A percentile compares a stretch with the other conserved stretches of the same genome.
Conservation (phyloP, 108 stramenopile species). For the Cylindrotheca closterium region DNA sequence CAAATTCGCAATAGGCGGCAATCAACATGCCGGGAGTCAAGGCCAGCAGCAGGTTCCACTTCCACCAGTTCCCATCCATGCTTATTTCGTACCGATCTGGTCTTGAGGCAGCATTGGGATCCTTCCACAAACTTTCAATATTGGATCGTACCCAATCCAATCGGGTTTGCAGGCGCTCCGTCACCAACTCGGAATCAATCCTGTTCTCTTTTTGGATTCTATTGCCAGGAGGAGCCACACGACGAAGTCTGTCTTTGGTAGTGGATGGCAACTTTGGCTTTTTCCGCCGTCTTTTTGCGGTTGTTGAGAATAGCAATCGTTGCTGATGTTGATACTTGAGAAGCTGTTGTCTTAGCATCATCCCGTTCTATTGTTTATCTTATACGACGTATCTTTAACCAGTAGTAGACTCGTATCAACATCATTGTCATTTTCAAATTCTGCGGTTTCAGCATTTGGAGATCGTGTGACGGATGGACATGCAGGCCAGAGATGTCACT, state of each 20-base stretch:
- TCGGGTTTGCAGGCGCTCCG: conserved; percentile 9
- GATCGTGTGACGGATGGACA: background rate
- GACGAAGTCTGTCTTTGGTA: background rate
- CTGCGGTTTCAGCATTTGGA: background rate
- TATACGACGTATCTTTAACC: background rate
- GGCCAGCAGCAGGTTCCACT: conserved; percentile 44
- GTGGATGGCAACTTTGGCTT: background rate
- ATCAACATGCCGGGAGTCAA: conserved; percentile 25
- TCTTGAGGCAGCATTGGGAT: background rate
- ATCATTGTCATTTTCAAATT: background rate
- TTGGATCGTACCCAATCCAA: conserved; percentile 5
- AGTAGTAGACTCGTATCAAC: background rate
- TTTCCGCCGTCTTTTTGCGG: background rate
- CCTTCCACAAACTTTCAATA: conserved; percentile 4
- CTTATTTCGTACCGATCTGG: conserved; percentile 14
- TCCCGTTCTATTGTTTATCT: too few relatives aligned
- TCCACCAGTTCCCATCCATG: conserved; percentile 48
- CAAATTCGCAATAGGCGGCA: conserved; percentile 35
- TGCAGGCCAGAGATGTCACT: too few relatives aligned
- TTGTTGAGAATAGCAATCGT: background rate
- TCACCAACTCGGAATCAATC: conserved; percentile 7
- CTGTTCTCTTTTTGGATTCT: background rate
- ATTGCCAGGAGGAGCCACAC: background rate
- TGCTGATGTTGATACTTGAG: background rate
- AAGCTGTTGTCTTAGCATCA: background rate